phyloP scores from a whole-genome alignment of 345 rosid genomes.

The Camelina neglecta region DNA sequence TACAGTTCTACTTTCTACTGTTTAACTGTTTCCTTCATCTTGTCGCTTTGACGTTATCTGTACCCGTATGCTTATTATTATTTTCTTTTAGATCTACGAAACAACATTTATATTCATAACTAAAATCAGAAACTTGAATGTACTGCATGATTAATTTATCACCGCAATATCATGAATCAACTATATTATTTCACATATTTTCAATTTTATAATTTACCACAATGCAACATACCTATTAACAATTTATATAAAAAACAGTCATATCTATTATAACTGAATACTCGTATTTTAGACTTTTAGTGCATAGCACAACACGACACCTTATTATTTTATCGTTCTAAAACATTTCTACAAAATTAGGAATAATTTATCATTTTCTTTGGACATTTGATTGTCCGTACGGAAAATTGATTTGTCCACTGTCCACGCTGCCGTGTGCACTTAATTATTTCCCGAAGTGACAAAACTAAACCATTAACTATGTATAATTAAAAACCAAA shows the following conservation, averaged over 20 bases:
- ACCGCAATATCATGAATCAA: not conserved
- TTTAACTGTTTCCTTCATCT: slow-evolving; percentile 46
- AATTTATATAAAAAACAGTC: too few species aligned
- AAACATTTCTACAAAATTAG: not conserved
- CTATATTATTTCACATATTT: not conserved
- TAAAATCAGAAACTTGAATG: not conserved
- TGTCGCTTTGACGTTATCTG: slow-evolving; percentile 41
- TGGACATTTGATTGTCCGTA: slow-evolving; percentile 10
- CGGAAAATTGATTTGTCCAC: slow-evolving; percentile 11
- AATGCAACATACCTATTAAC: not conserved
- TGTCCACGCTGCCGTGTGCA: not conserved
- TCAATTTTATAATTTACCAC: not conserved
- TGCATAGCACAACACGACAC: not conserved
- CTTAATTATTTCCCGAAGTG: not conserved
- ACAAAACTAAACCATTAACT: slow-evolving; percentile 11
- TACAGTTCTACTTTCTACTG: slow-evolving; percentile 37
- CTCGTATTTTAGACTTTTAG: too few species aligned
- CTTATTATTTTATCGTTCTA: not conserved
- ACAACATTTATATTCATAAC: not conserved
- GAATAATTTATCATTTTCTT: not conserved
- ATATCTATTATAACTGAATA: too few species aligned
- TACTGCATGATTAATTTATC: not conserved
- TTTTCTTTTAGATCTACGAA: slow-evolving; percentile 14
- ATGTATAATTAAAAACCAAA: not conserved
- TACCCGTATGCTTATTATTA: slow-evolving; percentile 30